phyloP scores from a whole-genome alignment of 2,329 filamentous ascomycete genomes.

The Kalaharituber pfeilii region DNA sequence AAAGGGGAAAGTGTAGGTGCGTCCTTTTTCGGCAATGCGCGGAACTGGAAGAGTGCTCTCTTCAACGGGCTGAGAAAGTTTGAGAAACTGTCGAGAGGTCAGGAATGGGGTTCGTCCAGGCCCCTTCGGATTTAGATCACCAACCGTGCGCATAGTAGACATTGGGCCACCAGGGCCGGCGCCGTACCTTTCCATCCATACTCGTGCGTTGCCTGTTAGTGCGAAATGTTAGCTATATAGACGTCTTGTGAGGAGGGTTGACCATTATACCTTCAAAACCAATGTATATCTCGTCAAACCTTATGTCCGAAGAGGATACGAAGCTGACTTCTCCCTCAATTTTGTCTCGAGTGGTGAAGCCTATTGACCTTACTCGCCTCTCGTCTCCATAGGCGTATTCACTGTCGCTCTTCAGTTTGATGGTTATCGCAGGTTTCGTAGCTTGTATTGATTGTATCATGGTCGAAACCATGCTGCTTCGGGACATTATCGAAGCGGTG shows the following conservation, averaged over 20 bases:
- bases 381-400: conserved; percentile 7
- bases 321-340: conserved; percentile 39
- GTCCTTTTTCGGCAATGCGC: conserved; percentile 37
- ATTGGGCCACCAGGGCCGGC: conserved; percentile 16
- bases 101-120: conserved; percentile 3
- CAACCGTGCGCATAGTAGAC: conserved; percentile 10
- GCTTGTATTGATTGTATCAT: conserved; percentile 8
- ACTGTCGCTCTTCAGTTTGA: conserved; percentile 18
- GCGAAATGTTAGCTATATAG: conserved; percentile 2
- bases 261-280: conserved; percentile 40
- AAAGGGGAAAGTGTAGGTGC: conserved; percentile 43
- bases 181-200: conserved; percentile 21
- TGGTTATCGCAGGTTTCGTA: conserved; percentile 14
- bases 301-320: conserved; percentile 34
- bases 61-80: conserved; percentile 42
- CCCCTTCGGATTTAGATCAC: background rate
- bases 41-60: conserved; percentile 37
- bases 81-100: conserved; percentile 33
- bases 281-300: conserved; percentile 42
- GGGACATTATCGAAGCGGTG: background rate
- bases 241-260: background rate
- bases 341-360: conserved; percentile 37
- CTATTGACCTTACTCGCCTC: conserved; percentile 4
- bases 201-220: conserved; percentile 19
- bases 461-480: background rate